These are phyloP conservation scores for Lablab purpureus DNA, from an alignment of 306 rosid species.

Conservation along the genomic window DNA sequence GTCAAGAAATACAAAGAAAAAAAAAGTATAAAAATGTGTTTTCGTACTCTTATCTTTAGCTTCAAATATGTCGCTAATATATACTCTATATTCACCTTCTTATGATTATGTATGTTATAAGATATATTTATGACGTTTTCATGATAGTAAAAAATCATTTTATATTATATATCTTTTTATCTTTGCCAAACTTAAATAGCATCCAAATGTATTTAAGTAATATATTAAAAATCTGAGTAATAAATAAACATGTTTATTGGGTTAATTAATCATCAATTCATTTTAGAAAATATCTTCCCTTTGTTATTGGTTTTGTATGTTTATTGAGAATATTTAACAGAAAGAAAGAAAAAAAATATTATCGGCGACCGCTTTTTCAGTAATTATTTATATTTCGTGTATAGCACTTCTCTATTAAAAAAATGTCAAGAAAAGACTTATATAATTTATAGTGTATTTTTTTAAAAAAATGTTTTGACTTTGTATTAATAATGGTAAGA, in stretches of 20 bases:
- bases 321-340: not conserved
- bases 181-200: not conserved
- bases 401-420: not conserved
- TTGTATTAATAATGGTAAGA: not conserved
- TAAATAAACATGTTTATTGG: not conserved
- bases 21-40: not conserved
- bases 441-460: not conserved
- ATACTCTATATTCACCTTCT: not conserved
- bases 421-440: not conserved
- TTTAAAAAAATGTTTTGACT: not conserved
- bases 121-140: not conserved
- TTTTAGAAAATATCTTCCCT: not conserved
- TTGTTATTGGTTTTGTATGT: not conserved
- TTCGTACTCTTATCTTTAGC: not conserved
- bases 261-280: not conserved
- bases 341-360: not conserved
- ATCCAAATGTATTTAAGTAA: not conserved
- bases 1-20: constrained; percentile 14
- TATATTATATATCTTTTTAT: not conserved
- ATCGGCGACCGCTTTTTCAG: not conserved
- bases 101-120: not conserved
- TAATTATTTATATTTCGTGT: not conserved
- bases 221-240: too few species aligned
- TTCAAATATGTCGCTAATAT: not conserved
- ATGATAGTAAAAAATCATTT: not conserved